Conservation (phyloP, 495 filamentous ascomycete genomes). For the Daldinia bambusicola region DNA sequence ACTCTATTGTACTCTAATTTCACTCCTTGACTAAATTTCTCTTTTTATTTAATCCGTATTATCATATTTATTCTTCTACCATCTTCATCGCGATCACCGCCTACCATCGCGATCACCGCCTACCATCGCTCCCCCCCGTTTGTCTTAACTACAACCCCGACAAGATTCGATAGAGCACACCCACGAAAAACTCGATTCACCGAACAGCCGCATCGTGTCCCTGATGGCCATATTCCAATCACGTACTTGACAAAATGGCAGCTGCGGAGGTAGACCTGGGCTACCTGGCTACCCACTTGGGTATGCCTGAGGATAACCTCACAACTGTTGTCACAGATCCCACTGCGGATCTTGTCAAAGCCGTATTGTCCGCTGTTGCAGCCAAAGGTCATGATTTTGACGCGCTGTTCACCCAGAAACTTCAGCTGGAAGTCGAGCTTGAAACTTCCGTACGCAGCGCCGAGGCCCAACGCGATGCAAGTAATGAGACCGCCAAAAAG, state of each 20-base stretch:
- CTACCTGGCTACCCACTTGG: conserved; percentile 79
- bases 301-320: conserved; percentile 74
- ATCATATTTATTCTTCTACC: conserved; percentile 27
- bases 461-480: conserved; percentile 80
- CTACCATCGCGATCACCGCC: conserved; percentile 9
- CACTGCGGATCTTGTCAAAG: conserved; percentile 78
- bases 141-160: background rate
- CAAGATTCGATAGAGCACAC: background rate
- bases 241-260: conserved; percentile 69
- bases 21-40: conserved; percentile 27
- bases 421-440: conserved; percentile 88
- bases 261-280: conserved; percentile 76
- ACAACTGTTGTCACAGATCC: conserved; percentile 73
- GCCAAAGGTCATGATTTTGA: conserved; percentile 83
- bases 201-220: conserved; percentile 1
- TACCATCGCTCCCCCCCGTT: conserved; percentile 8
- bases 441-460: conserved; percentile 84
- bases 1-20: conserved; percentile 12
- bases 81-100: conserved; percentile 4
- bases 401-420: conserved; percentile 80
- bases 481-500: conserved; percentile 84
- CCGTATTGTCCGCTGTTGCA: conserved; percentile 73
- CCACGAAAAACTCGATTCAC: background rate
- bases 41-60: conserved; percentile 18
- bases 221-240: conserved; percentile 39